Evolutionary conservation across 169 alveolate genomes (phyloP).

Genomic region (Plasmodium sp.): DNA sequence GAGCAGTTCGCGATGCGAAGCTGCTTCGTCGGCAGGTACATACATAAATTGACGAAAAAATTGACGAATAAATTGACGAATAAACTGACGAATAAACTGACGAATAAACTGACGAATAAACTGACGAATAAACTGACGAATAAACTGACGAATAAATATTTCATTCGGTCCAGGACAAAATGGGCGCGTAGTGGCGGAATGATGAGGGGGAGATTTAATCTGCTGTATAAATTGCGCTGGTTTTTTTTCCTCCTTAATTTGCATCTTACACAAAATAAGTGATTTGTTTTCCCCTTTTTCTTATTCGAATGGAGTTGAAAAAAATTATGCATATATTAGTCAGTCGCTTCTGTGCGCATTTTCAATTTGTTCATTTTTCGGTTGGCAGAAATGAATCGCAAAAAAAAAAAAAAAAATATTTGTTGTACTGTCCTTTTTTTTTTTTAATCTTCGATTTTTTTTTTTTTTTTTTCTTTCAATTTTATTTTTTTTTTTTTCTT

Average conservation of each 20-base stretch:
- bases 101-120: neutral
- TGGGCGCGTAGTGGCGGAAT: neutral
- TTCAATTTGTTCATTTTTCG: neutral
- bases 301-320: neutral
- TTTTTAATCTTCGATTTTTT: too few species aligned
- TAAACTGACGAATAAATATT: too few species aligned
- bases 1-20: neutral
- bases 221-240: neutral
- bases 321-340: neutral
- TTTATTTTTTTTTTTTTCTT: neutral
- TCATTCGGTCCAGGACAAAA: neutral
- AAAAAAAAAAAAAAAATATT: neutral
- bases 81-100: neutral
- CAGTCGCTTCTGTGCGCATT: neutral
- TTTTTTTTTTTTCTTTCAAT: too few species aligned
- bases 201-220: neutral
- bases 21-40: neutral
- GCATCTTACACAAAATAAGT: neutral
- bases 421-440: too few species aligned
- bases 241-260: neutral
- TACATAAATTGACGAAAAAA: too few species aligned
- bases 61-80: neutral
- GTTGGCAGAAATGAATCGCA: neutral
- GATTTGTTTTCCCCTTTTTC: neutral
- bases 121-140: too few species aligned